Evolutionary conservation across 768 basidiomycete species (phyloP).

Genomic region (Exidia glandulosa): DNA sequence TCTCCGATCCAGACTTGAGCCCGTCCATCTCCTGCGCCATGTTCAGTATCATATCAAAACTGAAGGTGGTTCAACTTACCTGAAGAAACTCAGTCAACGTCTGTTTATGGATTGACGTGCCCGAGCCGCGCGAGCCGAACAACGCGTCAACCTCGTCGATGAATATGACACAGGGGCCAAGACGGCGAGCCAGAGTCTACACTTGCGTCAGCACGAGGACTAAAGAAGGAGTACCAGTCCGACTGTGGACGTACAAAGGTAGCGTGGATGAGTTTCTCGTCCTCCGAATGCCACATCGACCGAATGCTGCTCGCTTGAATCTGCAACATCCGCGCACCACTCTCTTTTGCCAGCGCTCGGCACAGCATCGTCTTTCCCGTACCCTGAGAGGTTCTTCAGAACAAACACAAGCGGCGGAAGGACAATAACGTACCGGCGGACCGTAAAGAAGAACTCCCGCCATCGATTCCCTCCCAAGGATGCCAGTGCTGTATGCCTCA

Average conservation of each 20-base stretch:
- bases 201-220: not conserved
- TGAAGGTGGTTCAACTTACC: not conserved
- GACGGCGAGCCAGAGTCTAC: not conserved
- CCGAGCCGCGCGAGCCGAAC: not conserved
- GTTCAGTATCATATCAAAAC: not conserved
- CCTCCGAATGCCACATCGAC: not conserved
- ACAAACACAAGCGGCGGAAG: not conserved
- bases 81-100: not conserved
- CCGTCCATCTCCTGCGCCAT: slow-evolving; percentile 22
- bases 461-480: not conserved
- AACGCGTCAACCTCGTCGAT: not conserved
- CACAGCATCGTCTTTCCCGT: not conserved
- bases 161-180: not conserved
- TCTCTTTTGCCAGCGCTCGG: not conserved
- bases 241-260: not conserved
- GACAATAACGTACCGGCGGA: not conserved
- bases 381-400: not conserved
- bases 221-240: not conserved
- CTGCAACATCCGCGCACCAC: not conserved
- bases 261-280: not conserved
- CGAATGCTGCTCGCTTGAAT: not conserved
- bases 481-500: not conserved
- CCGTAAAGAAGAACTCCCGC: not conserved
- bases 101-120: not conserved
- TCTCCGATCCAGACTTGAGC: slow-evolving; percentile 9